Percentiles rank a stretch among this genome's conserved stretches.
These are phyloP conservation scores for Xerocomellus amylosporus DNA, from an alignment of 768 basidiomycete genomes.

Conservation along the genomic window DNA sequence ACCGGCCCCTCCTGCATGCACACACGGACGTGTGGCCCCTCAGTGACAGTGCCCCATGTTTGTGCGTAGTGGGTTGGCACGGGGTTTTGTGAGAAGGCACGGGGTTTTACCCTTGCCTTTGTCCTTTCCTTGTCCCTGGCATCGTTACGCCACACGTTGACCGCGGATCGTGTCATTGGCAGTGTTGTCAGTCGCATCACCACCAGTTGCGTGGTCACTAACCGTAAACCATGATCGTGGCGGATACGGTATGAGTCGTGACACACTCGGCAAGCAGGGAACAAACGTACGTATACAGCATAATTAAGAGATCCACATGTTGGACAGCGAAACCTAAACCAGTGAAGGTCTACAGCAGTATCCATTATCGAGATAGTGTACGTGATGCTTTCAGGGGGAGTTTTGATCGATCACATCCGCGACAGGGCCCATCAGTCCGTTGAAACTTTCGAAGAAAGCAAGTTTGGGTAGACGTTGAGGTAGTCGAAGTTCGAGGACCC, in stretches of 20 bases:
- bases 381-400: conserved; percentile 47
- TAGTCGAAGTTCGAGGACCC: conserved; percentile 40
- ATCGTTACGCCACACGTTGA: conserved; percentile 4
- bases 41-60: conserved; percentile 10
- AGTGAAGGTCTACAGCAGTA: conserved; percentile 54
- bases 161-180: conserved; percentile 3
- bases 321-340: conserved; percentile 57
- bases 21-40: conserved; percentile 13
- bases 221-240: conserved; percentile 33
- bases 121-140: conserved; percentile 5
- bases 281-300: conserved; percentile 49
- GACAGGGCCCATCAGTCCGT: conserved; percentile 39
- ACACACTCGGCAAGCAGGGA: background rate
- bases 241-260: conserved; percentile 1
- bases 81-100: conserved; percentile 17
- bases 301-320: conserved; percentile 58
- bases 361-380: conserved; percentile 63
- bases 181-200: conserved; percentile 3
- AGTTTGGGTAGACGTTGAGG: conserved; percentile 48
- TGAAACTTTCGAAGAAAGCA: conserved; percentile 54
- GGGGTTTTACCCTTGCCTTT: conserved; percentile 19
- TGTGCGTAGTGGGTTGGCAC: background rate
- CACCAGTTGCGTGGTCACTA: conserved; percentile 10
- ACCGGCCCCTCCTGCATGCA: conserved; percentile 8
- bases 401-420: conserved; percentile 49